These are phyloP conservation scores for Tetrahymena elliotti DNA, from an alignment of 73 alveolate genomes.

Conservation along the genomic window DNA sequence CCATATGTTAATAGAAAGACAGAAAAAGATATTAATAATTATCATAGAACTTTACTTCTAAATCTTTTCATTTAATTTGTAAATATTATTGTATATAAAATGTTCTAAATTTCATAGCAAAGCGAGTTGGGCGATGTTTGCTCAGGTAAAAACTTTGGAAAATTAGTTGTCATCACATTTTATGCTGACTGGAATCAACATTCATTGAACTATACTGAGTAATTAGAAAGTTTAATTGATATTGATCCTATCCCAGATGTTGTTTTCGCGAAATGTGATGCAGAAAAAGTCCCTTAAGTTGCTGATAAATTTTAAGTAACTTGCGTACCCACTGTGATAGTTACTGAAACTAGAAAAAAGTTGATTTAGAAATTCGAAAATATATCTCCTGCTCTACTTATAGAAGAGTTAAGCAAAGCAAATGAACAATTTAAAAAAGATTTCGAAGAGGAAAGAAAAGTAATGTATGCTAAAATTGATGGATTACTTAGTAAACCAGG, in stretches of 20 bases:
- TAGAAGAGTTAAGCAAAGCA: background rate
- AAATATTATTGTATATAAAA: background rate
- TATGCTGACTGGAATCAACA: background rate
- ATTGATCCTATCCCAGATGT: background rate
- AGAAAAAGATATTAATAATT: background rate
- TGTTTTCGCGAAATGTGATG: background rate
- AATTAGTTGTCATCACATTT: background rate
- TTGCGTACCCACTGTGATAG: background rate
- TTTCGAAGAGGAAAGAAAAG: background rate
- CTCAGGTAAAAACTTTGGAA: background rate
- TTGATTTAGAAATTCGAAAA: background rate
- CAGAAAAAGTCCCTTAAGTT: background rate
- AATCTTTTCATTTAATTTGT: too few relatives aligned
- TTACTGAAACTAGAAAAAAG: background rate
- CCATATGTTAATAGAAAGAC: background rate
- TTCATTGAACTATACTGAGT: background rate
- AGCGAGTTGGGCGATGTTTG: background rate
- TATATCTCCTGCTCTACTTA: background rate
- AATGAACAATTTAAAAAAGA: background rate
- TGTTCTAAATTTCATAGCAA: background rate
- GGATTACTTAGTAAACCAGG: conserved; percentile 3
- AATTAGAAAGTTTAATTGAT: background rate
- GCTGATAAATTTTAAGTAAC: background rate
- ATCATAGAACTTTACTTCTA: background rate
- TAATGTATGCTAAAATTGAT: conserved; percentile 4